These are phyloP conservation scores for Gillenia trifoliata DNA, from an alignment of 306 rosid species.

Conservation along the genomic window DNA sequence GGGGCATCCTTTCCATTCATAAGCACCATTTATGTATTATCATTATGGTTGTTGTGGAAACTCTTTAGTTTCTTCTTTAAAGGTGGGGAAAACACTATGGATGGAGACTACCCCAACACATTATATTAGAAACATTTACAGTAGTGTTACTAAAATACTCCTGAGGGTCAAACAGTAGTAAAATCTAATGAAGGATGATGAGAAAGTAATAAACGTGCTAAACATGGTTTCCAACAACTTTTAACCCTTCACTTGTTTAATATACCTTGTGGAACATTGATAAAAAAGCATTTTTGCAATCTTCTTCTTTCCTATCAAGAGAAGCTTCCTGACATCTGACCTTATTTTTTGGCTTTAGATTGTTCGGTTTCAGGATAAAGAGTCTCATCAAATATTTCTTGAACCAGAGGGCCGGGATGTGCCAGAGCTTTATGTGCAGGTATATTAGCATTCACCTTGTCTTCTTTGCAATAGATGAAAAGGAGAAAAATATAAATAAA, in stretches of 20 bases:
- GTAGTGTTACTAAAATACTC: neutral
- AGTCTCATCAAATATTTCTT: constrained; percentile 95
- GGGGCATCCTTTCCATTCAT: neutral
- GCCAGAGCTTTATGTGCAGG: constrained; percentile 98
- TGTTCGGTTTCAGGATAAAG: constrained; percentile 87
- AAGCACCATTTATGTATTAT: neutral
- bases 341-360: constrained; percentile 43
- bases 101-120: neutral
- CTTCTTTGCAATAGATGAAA: neutral
- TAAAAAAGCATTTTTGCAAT: neutral
- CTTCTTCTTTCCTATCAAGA: neutral
- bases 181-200: neutral
- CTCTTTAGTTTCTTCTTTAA: neutral
- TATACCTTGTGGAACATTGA: neutral
- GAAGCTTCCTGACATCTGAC: neutral
- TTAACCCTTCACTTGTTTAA: neutral
- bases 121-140: neutral
- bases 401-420: constrained; percentile 96
- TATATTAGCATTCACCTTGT: constrained; percentile 19
- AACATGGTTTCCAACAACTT: neutral
- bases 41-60: neutral
- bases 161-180: neutral
- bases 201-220: neutral
- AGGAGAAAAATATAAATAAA: neutral
- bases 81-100: neutral